A percentile compares a stretch with the other conserved stretches of the same genome.
Conservation (phyloP, 2,329 filamentous ascomycete genomes). For the Venturia aucupariae region DNA sequence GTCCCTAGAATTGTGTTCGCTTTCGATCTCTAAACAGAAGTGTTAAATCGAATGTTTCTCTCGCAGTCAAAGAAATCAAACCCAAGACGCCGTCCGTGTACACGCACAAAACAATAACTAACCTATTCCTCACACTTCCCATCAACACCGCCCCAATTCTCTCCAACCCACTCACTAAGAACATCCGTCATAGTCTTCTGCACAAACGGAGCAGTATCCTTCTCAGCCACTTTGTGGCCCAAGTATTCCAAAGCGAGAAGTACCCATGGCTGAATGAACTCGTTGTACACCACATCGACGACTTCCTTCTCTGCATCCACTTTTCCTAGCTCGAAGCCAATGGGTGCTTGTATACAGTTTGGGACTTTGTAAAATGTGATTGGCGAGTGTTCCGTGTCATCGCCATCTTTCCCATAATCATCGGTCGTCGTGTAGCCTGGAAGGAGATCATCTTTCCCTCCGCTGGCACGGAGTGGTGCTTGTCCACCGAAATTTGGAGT, state of each 20-base stretch:
- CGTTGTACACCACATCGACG: conserved; percentile 84
- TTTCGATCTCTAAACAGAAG: too few relatives aligned
- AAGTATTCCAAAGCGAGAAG: conserved; percentile 61
- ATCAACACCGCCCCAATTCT: conserved; percentile 38
- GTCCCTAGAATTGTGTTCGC: too few relatives aligned
- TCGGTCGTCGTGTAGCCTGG: conserved; percentile 87
- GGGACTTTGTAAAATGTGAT: conserved; percentile 70
- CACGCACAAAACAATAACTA: not conserved
- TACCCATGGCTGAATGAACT: conserved; percentile 81
- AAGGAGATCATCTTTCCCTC: conserved; percentile 39
- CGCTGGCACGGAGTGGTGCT: conserved; percentile 17
- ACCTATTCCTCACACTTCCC: not conserved
- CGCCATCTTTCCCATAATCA: conserved; percentile 72
- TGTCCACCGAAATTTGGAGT: conserved; percentile 14
- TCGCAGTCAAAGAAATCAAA: not conserved
- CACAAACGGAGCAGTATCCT: conserved; percentile 45
- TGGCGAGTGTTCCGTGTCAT: conserved; percentile 74
- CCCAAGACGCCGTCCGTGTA: not conserved
- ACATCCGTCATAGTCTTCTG: conserved; percentile 47
- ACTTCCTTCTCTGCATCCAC: conserved; percentile 25
- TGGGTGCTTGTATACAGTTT: conserved; percentile 64
- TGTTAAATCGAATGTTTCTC: too few relatives aligned
- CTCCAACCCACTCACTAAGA: conserved; percentile 49
- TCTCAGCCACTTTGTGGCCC: conserved; percentile 39
- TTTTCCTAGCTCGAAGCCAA: conserved; percentile 46